Base-by-base conservation (phyloP, 2,329 filamentous ascomycete species). In the Fusarium praegraminearum region DNA sequence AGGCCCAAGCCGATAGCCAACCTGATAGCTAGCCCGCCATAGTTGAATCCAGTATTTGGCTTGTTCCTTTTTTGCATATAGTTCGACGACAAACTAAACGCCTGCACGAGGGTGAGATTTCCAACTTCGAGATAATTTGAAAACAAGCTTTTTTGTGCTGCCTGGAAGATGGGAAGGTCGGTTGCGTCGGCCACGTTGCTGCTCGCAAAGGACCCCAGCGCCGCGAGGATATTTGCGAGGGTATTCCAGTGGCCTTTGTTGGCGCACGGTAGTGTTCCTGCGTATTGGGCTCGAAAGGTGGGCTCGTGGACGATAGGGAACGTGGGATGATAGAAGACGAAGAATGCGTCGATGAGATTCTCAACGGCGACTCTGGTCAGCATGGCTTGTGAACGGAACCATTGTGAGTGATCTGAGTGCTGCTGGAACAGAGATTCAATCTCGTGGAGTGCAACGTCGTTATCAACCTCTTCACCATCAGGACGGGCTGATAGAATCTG, bases 381-480 rank as follows among this genome's bases (percentile, higher is more conserved):
- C 65, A 68, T 68, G 1, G 65, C 59, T n/a, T 68, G 65, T 16
- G 65, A 64, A 15, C 64, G 65, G 10, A 68, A 68, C 65, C 65
- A 68, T 33, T 65, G 65, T 0, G 65, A 68, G 0, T 68, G 65
- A n/a, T 68, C 64, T 0, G 65, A 64, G n/a, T 68, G 65, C 2
- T 68, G 65, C 15, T 68, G 65, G 1, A 68, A 68, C 0, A 68
- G 30, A 43, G 65, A 67, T 18, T 68, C 65, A 5, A 68, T 64
- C 35, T 64, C 58, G 22, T 68, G 64, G 4, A 68, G 41, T 20
- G 65, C 58, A 12, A 64, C 58, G 4, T 67, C 64, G 2, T 59
- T 64, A 3, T 68, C 65, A 2, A 64, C 64, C 4, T 58, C 65
- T 20, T 67, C 64, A 5, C 65, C 65, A 15, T 68, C 65, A 30